phyloP scores from a whole-genome alignment of 805 yeast genomes.

The Brettanomyces nanus region DNA sequence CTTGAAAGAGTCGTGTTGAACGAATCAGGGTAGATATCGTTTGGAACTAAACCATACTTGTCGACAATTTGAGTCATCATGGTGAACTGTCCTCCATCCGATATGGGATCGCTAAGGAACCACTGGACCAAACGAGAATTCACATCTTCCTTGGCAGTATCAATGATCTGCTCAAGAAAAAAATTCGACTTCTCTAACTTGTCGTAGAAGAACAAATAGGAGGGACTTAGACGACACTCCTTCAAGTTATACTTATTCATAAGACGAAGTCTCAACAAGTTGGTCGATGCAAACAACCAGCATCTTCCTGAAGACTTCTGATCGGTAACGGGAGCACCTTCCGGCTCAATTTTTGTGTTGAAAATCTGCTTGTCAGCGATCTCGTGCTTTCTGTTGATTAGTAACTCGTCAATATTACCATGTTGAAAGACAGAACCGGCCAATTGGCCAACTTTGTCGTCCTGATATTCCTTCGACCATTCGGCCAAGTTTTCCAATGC shows the following conservation, averaged over 20 bases:
- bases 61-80: constrained; percentile 71
- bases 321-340: constrained; percentile 60
- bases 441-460: constrained; percentile 22
- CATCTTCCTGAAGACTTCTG: constrained; percentile 77
- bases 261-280: constrained; percentile 57
- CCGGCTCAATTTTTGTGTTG: constrained; percentile 35
- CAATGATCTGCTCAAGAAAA: constrained; percentile 68
- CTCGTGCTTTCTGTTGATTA: constrained; percentile 28
- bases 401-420: constrained; percentile 31
- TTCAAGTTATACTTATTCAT: constrained; percentile 56
- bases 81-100: constrained; percentile 86
- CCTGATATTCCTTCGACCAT: constrained; percentile 22
- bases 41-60: constrained; percentile 78
- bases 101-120: constrained; percentile 55
- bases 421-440: constrained; percentile 27
- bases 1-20: constrained; percentile 42
- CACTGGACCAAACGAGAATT: constrained; percentile 66
- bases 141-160: constrained; percentile 56
- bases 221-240: constrained; percentile 68
- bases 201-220: constrained; percentile 76
- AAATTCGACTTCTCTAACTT: constrained; percentile 79
- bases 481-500: constrained; percentile 12
- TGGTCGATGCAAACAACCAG: constrained; percentile 83
- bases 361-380: constrained; percentile 30
- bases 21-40: constrained; percentile 64